These are phyloP conservation scores for Leccinum uliginosum DNA, from an alignment of 768 basidiomycete genomes.

Conservation along the genomic window DNA sequence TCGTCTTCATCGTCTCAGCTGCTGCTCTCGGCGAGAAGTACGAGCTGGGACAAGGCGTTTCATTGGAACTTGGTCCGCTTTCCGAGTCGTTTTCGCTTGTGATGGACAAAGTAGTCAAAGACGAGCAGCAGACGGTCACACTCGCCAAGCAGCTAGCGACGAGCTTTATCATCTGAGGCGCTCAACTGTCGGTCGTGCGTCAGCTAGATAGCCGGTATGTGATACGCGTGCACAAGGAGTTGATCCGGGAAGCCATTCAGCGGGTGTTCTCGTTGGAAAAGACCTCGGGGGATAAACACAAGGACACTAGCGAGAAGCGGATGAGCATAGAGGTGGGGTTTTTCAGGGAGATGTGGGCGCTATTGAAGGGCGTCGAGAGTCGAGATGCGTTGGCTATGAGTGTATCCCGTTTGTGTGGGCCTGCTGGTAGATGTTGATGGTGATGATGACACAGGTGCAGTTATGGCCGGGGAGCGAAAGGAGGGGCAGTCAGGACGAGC, in stretches of 20 bases:
- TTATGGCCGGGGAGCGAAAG: conserved; percentile 35
- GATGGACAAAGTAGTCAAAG: conserved; percentile 60
- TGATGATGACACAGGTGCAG: conserved; percentile 4
- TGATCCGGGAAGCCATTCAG: conserved; percentile 67
- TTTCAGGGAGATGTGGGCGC: conserved; percentile 66
- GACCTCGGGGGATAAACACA: conserved; percentile 9
- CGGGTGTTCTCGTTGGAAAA: conserved; percentile 53
- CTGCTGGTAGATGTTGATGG: not conserved
- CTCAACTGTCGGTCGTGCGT: conserved; percentile 76
- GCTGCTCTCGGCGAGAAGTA: too few relatives aligned
- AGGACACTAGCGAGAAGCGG: conserved; percentile 61
- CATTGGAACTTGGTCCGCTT: too few relatives aligned
- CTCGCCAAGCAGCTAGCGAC: conserved; percentile 72
- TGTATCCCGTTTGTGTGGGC: not conserved
- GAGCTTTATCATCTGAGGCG: conserved; percentile 79
- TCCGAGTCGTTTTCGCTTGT: conserved; percentile 86
- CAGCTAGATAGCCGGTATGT: conserved; percentile 64
- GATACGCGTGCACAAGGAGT: conserved; percentile 65
- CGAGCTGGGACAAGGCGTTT: too few relatives aligned
- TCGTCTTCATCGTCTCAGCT: too few relatives aligned
- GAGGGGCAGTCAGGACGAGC: conserved; percentile 31
- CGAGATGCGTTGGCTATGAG: conserved; percentile 40
- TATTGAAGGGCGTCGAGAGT: conserved; percentile 61
- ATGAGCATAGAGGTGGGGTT: conserved; percentile 54
- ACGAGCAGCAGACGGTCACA: conserved; percentile 61